Evolutionary conservation across 495 filamentous ascomycete species (phyloP).

Genomic region (Xylaria longipes): DNA sequence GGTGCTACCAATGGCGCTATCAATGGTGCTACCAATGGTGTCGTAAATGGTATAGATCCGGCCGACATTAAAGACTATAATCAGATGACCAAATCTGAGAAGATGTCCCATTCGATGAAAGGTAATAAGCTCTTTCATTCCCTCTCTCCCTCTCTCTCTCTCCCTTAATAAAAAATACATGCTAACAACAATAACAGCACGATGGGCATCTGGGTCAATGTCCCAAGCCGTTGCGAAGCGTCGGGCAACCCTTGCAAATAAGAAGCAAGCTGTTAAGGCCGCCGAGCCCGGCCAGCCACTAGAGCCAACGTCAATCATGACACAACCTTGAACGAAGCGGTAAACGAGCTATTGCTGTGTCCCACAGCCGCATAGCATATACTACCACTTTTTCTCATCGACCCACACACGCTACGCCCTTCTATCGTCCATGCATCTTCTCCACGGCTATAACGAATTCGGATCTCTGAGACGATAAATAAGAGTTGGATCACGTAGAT

Average conservation of each 20-base stretch:
- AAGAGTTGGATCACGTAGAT: constrained; percentile 19
- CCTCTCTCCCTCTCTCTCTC: background rate
- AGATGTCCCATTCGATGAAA: constrained; percentile 60
- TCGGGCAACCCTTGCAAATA: constrained; percentile 55
- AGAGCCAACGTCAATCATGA: constrained; percentile 10
- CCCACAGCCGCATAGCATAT: background rate
- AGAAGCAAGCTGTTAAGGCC: constrained; percentile 43
- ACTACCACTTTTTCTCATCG: background rate
- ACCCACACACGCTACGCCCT: background rate
- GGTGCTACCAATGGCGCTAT: constrained; percentile 16
- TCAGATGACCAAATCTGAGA: constrained; percentile 60
- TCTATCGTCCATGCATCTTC: background rate
- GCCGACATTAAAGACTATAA: constrained; percentile 50
- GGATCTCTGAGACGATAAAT: constrained; percentile 10
- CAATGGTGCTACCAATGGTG: constrained; percentile 27
- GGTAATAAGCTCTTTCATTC: constrained; percentile 32
- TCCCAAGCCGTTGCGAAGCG: constrained; percentile 55
- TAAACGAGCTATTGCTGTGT: background rate
- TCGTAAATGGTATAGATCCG: constrained; percentile 30
- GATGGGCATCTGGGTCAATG: constrained; percentile 59
- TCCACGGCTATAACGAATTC: background rate
- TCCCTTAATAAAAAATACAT: background rate
- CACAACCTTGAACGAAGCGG: constrained; percentile 7
- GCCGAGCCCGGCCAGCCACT: constrained; percentile 14
- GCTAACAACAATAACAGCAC: constrained; percentile 41